Percentiles rank a stretch among this genome's conserved stretches.
phyloP scores from a whole-genome alignment of 2,329 filamentous ascomycete species.

The Capronia americana region DNA sequence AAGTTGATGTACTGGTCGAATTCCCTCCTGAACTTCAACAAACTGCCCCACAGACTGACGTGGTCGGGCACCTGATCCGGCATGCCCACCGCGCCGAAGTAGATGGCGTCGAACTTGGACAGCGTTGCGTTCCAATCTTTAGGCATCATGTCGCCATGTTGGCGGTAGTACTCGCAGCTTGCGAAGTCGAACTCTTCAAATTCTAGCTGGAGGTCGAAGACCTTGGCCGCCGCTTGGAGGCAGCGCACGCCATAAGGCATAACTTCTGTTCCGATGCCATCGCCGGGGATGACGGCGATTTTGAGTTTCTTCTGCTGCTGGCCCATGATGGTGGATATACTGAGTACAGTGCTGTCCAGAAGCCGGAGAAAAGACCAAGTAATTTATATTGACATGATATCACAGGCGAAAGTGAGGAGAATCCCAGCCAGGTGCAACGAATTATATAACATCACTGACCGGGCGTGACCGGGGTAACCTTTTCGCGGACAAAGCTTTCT shows the following conservation, averaged over 20 bases:
- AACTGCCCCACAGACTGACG: constrained; percentile 62
- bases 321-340: constrained; percentile 13
- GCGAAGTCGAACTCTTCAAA: constrained; percentile 60
- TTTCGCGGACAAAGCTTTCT: background rate
- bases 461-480: background rate
- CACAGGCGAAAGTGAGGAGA: background rate
- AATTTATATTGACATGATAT: background rate
- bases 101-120: constrained; percentile 60
- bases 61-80: constrained; percentile 57
- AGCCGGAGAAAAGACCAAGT: background rate
- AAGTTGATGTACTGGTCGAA: constrained; percentile 66
- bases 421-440: background rate
- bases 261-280: constrained; percentile 70
- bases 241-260: constrained; percentile 55
- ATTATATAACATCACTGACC: background rate
- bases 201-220: constrained; percentile 47
- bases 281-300: constrained; percentile 67
- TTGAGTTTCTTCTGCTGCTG: constrained; percentile 20
- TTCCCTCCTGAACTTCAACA: constrained; percentile 62
- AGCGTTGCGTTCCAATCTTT: constrained; percentile 58
- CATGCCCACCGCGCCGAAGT: constrained; percentile 65
- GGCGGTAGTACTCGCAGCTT: constrained; percentile 52
- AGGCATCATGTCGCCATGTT: constrained; percentile 61
- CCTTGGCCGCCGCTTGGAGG: constrained; percentile 35
- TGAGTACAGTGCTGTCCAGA: background rate